Conservation (phyloP, 306 rosid species). For the Vigna trinervia region DNA sequence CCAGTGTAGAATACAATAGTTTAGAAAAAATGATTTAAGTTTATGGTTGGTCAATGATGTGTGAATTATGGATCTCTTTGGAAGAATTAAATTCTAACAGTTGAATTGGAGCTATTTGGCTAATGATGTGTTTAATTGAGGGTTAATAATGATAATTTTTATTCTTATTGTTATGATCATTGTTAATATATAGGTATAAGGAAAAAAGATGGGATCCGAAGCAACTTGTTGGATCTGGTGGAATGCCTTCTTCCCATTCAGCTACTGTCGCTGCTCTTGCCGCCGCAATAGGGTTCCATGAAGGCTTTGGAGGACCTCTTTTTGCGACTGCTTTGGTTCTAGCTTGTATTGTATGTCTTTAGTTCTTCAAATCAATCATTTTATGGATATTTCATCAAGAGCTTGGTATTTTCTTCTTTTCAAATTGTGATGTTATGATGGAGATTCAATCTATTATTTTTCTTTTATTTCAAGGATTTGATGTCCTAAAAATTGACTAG, state of each 20-base stretch:
- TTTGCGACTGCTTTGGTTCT: slow-evolving; percentile 81
- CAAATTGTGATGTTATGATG: slow-evolving; percentile 13
- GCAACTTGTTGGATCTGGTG: slow-evolving; percentile 89
- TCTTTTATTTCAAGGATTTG: background rate
- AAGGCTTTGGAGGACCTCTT: slow-evolving; percentile 85
- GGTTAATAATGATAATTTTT: background rate
- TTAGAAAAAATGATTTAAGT: background rate
- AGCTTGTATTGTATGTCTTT: slow-evolving; percentile 78
- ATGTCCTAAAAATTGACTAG: slow-evolving; percentile 5
- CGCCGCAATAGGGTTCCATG: slow-evolving; percentile 81
- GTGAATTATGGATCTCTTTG: slow-evolving; percentile 3
- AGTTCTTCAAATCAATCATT: slow-evolving; percentile 12
- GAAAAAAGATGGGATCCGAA: slow-evolving; percentile 94
- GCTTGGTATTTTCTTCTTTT: background rate
- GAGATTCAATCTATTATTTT: slow-evolving; percentile 1
- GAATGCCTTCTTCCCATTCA: slow-evolving; percentile 99
- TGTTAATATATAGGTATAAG: slow-evolving; percentile 63
- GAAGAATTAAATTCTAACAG: background rate
- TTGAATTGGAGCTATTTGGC: background rate
- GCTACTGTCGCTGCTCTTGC: slow-evolving; percentile 96
- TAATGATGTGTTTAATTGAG: slow-evolving; percentile 29
- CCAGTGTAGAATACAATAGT: background rate
- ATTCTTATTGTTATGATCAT: background rate
- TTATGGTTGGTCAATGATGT: slow-evolving; percentile 9
- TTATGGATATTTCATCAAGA: background rate